Base-by-base conservation (phyloP, 2,329 filamentous ascomycete species). In the Stagonosporopsis cucurbitacearum region DNA sequence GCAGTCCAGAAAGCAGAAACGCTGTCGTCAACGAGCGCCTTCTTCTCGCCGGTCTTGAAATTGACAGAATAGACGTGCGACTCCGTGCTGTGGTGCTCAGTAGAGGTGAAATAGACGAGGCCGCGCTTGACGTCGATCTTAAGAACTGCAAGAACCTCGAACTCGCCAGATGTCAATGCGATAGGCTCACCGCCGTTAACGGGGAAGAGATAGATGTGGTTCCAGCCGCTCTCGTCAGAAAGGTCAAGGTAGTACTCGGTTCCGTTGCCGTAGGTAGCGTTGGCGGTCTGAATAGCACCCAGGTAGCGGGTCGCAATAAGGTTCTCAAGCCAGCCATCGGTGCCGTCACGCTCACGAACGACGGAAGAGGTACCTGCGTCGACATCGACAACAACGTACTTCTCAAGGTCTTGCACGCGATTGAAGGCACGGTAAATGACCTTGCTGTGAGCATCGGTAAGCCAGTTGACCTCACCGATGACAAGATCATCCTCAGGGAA, bases 401-500 rank as follows among this genome's bases (percentile, higher is more conserved):
- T 87, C 54, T 88, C 86, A 1, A 79, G 74, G 60, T 89, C 86
- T 65, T 90, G 88, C 0, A 89, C 86, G 4, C 88, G 84, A 70
- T 90, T 89, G 75, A 84, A 90, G 0, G 84, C 84, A 12, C 86
- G 83, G 72, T 88, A 87, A 33, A 88, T 79, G 35, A 90, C 78
- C 36, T 80, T 81, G n/a, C 80, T 77, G 67, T 89, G 86, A 5
- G 76, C 76, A 7, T 85, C 81, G 0, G 87, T 89, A 19, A 89
- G 76, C 88, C 88, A 90, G 0, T 83, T 80, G 4, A 90, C 82
- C 68, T 90, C 87, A 2, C 87, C 87, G 45, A 90, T 82, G 44
- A 90, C 82, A 23, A 87, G 77, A 49, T 90, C 84, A 8, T 88
- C 81, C 0, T 80, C 77, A 8, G 82, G 75, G 67, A 87, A 90